Conservation (phyloP, 2,329 filamentous ascomycete genomes). For the Thielaviopsis populi region DNA sequence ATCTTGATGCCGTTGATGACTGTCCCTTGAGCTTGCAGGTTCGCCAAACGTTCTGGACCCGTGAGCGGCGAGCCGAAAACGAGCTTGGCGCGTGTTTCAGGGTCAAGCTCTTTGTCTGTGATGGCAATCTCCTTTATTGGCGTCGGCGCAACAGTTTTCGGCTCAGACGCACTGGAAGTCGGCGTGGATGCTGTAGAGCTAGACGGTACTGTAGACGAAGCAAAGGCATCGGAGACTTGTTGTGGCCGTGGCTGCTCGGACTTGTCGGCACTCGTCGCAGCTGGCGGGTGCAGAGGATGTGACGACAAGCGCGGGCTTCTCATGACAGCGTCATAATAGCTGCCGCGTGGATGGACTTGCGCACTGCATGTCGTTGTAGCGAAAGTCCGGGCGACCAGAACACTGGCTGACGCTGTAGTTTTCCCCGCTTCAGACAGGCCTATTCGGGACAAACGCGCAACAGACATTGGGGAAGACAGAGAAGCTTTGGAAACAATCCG, state of each 20-base stretch:
- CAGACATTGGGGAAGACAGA: background rate
- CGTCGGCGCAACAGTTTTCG: background rate
- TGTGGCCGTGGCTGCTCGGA: background rate
- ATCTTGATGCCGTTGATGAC: constrained; percentile 66
- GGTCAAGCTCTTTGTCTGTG: constrained; percentile 31
- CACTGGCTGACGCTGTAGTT: background rate
- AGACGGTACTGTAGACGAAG: background rate
- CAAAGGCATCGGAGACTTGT: background rate
- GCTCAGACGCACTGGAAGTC: background rate
- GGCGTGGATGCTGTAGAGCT: background rate
- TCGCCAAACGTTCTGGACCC: constrained; percentile 49
- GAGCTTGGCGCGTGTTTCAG: constrained; percentile 44
- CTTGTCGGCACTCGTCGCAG: background rate
- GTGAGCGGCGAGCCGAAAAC: constrained; percentile 71
- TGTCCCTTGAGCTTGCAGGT: constrained; percentile 42
- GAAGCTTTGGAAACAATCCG: background rate
- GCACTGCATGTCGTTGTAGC: background rate
- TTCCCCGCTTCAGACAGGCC: background rate
- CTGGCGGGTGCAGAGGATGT: constrained; percentile 4
- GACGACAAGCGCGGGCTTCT: constrained; percentile 23
- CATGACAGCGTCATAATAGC: constrained; percentile 45
- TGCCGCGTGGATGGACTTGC: constrained; percentile 35
- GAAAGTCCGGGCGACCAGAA: background rate
- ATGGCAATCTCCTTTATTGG: constrained; percentile 21
- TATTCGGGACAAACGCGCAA: background rate